Evolutionary conservation across 208 protist species (phyloP), one percentile per base, ranked within the genome.

Genomic region (Crithidia bombi): DNA sequence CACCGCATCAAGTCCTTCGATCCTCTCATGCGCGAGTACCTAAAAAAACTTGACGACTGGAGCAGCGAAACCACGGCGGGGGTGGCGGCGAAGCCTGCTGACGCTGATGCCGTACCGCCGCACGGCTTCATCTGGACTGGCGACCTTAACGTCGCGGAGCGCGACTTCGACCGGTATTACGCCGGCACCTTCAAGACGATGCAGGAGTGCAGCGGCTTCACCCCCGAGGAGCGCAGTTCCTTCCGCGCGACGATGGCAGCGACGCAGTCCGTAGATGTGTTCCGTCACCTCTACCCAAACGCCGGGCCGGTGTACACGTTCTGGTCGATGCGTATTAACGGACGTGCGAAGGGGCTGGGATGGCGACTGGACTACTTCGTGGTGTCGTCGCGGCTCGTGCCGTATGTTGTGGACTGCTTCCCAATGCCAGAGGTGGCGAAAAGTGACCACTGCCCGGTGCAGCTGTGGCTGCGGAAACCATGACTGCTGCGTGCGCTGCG

Each of bases 341-440:
- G 78, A 0, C 62, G 87, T 11, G 50, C 55, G n/a, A 80, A 90
- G 63, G 84, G 85, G 23, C 72, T 94, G 19, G 94, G 96, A 26
- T 98, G 96, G 95, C 81, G 96, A 26, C 52, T 98, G 23, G 96
- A 98, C 74, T 98, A 98, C 73, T 98, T 97, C 77, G 78, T 98
- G n/a, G 76, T 95, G 26, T 90, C 86, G 12, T 59, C 79, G 33
- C 41, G 69, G 21, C 58, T 98, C 21, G 67, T 79, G 35, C 58
- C 73, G 32, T 71, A 62, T 14, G 85, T 97, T 39, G 83, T 92
- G 50, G 91, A 96, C 62, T 91, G 80, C 71, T 96, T 89, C 63
- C 75, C 90, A 14, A 93, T 96, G 81, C 86, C 87, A 14, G 61
- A 88, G 32, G 75, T 96, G 38, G 70, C 81, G 72, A 91, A 90